These are phyloP conservation scores for Bipolaris oryzae DNA, from an alignment of 2,329 filamentous ascomycete genomes.

Conservation along the genomic window DNA sequence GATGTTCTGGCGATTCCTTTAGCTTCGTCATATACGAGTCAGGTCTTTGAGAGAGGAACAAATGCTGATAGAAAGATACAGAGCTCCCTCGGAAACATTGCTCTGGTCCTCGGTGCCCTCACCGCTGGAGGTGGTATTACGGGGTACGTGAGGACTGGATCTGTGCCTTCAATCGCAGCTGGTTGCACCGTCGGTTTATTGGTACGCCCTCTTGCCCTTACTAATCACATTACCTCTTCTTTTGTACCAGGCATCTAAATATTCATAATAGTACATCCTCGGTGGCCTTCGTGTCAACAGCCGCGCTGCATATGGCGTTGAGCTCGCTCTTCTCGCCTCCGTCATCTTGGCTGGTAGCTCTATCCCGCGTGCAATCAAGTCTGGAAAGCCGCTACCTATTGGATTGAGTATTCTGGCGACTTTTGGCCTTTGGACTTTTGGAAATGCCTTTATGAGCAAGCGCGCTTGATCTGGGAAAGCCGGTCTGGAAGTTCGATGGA, in stretches of 20 bases:
- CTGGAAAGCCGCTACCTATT: slow-evolving; percentile 82
- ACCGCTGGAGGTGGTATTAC: slow-evolving; percentile 87
- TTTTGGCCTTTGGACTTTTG: slow-evolving; percentile 81
- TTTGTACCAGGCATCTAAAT: neutral
- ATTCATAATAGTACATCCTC: slow-evolving; percentile 65
- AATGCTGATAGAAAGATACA: slow-evolving; percentile 12
- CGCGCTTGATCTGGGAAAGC: neutral
- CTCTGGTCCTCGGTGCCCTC: slow-evolving; percentile 77
- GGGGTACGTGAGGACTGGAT: slow-evolving; percentile 84
- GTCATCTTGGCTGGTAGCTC: slow-evolving; percentile 82
- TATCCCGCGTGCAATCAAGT: slow-evolving; percentile 83
- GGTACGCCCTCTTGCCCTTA: slow-evolving; percentile 45
- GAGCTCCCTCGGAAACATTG: slow-evolving; percentile 62
- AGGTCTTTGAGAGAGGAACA: neutral
- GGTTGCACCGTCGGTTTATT: slow-evolving; percentile 80
- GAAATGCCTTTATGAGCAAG: slow-evolving; percentile 62
- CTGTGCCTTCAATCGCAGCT: slow-evolving; percentile 83
- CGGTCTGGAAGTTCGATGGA: neutral
- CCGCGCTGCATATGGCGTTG: slow-evolving; percentile 78
- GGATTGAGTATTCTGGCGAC: slow-evolving; percentile 78
- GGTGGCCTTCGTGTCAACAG: slow-evolving; percentile 81
- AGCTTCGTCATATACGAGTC: slow-evolving; percentile 3
- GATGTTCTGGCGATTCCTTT: neutral
- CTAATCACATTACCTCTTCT: neutral
- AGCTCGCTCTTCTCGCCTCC: slow-evolving; percentile 87